These are phyloP conservation scores for Carex cristatella DNA, from an alignment of 176 grass and related monocot genomes.

Conservation along the genomic window DNA sequence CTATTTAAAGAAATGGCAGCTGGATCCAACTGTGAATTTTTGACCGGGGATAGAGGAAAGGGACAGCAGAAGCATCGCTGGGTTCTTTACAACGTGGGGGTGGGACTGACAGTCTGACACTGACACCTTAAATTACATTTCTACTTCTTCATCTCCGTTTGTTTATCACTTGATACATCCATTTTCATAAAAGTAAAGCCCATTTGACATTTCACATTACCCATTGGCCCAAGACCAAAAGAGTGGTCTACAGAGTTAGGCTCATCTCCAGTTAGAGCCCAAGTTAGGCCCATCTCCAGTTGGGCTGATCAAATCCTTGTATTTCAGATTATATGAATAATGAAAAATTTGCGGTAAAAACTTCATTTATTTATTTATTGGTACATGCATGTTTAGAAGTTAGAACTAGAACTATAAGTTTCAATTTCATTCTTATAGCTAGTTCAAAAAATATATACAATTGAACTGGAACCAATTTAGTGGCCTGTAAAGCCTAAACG, in stretches of 20 bases:
- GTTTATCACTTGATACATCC: background rate
- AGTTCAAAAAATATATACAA: no score
- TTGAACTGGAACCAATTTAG: no score
- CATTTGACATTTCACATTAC: background rate
- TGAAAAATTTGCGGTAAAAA: no score
- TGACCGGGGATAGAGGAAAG: background rate
- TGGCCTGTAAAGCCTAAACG: no score
- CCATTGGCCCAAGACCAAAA: background rate
- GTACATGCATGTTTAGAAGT: no score
- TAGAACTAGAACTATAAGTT: no score
- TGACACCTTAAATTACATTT: background rate
- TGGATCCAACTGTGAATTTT: slow-evolving; percentile 13
- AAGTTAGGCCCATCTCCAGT: background rate
- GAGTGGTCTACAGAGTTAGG: background rate
- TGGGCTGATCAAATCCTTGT: background rate
- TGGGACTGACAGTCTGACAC: background rate
- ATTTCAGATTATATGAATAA: no score
- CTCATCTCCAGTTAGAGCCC: background rate
- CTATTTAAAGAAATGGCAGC: slow-evolving; percentile 7
- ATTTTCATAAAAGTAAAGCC: background rate
- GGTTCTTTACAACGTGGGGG: slow-evolving; percentile 8
- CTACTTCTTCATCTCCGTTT: background rate
- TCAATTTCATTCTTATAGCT: no score
- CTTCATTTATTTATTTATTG: no score
- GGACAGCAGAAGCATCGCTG: slow-evolving; percentile 14